These are phyloP conservation scores for Gardenia jasminoides DNA, from an alignment of 257 asterid genomes.

Conservation along the genomic window DNA sequence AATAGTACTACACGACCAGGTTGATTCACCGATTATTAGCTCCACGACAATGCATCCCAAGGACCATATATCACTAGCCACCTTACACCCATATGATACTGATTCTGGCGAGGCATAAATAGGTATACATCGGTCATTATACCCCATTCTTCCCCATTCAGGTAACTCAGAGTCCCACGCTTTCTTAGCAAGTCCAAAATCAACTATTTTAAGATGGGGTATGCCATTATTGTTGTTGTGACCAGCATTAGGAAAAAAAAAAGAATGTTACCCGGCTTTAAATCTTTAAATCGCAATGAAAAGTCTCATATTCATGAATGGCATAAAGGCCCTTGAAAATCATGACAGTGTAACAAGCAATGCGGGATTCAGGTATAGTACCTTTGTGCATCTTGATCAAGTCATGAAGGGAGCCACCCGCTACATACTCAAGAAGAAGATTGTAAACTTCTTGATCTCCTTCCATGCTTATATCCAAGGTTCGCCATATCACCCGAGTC, in stretches of 20 bases:
- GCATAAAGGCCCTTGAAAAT: not conserved
- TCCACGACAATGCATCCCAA: conserved; percentile 5
- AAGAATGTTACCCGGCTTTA: not conserved
- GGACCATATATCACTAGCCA: conserved; percentile 2
- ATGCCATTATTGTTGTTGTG: not conserved
- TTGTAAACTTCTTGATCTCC: not conserved
- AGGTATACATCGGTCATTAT: not conserved
- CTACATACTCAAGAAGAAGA: conserved; percentile 7
- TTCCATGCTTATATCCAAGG: too few relatives aligned
- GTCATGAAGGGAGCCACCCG: not conserved
- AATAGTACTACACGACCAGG: not conserved
- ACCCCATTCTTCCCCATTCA: not conserved
- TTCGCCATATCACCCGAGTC: too few relatives aligned
- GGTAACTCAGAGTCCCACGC: not conserved
- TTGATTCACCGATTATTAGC: not conserved
- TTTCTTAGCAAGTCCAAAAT: conserved; percentile 3
- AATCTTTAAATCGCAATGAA: conserved; percentile 13
- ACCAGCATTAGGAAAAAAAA: not conserved
- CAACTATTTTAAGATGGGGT: conserved; percentile 1
- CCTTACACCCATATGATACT: not conserved
- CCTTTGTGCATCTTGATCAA: not conserved
- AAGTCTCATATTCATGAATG: not conserved
- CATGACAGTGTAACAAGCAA: not conserved
- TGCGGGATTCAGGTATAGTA: not conserved
- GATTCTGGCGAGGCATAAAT: conserved; percentile 6